Evolutionary conservation across 768 basidiomycete species (phyloP).

Genomic region (Amanita fuliginea): DNA sequence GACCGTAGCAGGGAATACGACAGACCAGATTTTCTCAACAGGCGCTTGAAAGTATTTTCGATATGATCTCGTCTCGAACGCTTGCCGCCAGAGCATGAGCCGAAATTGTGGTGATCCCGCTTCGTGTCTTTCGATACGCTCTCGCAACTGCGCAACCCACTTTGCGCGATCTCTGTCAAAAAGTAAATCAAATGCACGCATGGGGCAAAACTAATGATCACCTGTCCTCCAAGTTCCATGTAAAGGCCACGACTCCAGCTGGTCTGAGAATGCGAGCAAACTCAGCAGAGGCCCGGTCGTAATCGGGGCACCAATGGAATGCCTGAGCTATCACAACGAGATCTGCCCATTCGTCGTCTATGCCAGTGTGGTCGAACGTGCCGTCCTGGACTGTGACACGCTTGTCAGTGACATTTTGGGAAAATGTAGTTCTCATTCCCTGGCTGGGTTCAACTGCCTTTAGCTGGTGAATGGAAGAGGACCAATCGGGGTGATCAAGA

Average conservation of each 20-base stretch:
- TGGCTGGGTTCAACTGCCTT: slow-evolving; percentile 74
- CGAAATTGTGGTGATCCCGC: slow-evolving; percentile 75
- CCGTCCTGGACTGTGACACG: slow-evolving; percentile 50
- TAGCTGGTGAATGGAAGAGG: slow-evolving; percentile 37
- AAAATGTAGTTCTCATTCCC: slow-evolving; percentile 77
- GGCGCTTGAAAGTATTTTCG: slow-evolving; percentile 44
- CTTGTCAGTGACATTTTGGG: slow-evolving; percentile 39
- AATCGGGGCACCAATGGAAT: slow-evolving; percentile 90
- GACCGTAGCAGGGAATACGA: slow-evolving; percentile 39
- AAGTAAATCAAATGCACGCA: neutral
- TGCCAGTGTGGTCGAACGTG: slow-evolving; percentile 54
- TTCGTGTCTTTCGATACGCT: slow-evolving; percentile 60
- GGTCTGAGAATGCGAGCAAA: slow-evolving; percentile 77
- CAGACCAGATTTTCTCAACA: slow-evolving; percentile 44
- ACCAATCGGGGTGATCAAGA: slow-evolving; percentile 50
- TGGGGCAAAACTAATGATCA: slow-evolving; percentile 13
- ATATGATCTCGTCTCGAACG: slow-evolving; percentile 59
- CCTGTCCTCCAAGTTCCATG: slow-evolving; percentile 93
- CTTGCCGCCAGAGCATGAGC: slow-evolving; percentile 58
- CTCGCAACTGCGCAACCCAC: slow-evolving; percentile 72
- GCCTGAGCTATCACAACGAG: slow-evolving; percentile 79
- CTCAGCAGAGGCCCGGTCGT: slow-evolving; percentile 58
- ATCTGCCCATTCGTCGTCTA: slow-evolving; percentile 64
- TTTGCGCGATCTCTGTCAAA: slow-evolving; percentile 36
- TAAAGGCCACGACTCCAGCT: slow-evolving; percentile 53